Conservation (phyloP, 306 rosid species). For the Quercus wislizeni region DNA sequence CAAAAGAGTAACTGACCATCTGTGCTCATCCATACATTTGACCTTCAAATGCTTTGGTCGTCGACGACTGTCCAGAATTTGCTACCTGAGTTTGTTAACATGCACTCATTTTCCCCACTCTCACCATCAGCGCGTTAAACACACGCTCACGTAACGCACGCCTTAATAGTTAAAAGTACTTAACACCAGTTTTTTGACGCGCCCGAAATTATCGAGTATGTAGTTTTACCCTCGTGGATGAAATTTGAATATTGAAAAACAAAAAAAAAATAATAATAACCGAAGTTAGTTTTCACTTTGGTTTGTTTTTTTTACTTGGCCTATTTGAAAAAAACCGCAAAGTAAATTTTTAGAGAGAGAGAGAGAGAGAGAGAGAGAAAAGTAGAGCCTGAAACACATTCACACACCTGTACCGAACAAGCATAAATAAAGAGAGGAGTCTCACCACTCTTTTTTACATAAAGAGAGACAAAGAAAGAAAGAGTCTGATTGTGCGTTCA, state of each 20-base stretch:
- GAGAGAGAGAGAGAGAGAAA: background rate
- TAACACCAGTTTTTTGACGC: background rate
- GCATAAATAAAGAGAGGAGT: background rate
- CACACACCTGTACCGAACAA: slow-evolving; percentile 24
- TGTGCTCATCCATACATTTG: slow-evolving; percentile 38
- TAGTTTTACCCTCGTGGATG: background rate
- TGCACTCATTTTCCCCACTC: background rate
- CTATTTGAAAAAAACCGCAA: slow-evolving; percentile 6
- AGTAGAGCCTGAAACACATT: too few relatives aligned
- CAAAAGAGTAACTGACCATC: slow-evolving; percentile 24
- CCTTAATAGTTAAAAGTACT: too few relatives aligned
- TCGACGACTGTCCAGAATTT: slow-evolving; percentile 19
- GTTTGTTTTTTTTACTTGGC: slow-evolving; percentile 6
- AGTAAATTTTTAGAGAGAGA: background rate
- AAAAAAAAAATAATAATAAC: background rate
- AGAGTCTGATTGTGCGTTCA: slow-evolving; percentile 7
- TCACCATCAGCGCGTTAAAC: background rate
- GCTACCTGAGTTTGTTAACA: slow-evolving; percentile 35
- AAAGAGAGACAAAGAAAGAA: background rate
- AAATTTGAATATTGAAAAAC: background rate
- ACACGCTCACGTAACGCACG: background rate
- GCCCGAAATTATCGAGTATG: background rate
- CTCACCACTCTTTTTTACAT: background rate
- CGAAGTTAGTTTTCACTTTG: slow-evolving; percentile 15
- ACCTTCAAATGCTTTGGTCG: slow-evolving; percentile 20